Evolutionary conservation across 2,329 filamentous ascomycete species (phyloP).

Genomic region (Cordyceps javanica): DNA sequence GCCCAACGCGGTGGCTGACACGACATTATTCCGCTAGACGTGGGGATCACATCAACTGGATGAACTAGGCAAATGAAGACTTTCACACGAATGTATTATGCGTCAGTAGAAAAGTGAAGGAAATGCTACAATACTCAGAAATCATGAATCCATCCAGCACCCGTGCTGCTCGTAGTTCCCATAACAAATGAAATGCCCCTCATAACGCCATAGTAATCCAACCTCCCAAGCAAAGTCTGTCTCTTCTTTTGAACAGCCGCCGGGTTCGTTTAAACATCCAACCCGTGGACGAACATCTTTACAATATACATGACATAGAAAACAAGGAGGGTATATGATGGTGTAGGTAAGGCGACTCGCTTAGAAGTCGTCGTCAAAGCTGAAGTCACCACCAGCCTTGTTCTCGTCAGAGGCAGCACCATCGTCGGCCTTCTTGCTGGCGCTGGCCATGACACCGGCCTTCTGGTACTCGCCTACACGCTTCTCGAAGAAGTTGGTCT

Average conservation of each 20-base stretch:
- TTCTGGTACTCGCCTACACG: slow-evolving; percentile 99
- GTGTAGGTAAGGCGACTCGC: slow-evolving; percentile 20
- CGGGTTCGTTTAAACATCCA: slow-evolving; percentile 7
- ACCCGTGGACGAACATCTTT: slow-evolving; percentile 10
- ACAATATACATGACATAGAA: slow-evolving; percentile 14
- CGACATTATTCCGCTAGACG: no score
- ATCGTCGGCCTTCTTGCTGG: slow-evolving; percentile 62
- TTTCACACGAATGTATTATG: slow-evolving; percentile 6
- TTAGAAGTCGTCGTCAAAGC: slow-evolving; percentile 96
- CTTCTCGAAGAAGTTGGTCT: slow-evolving; percentile 99
- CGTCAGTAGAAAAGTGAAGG: not conserved
- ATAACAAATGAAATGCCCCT: slow-evolving; percentile 5
- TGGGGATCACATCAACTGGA: no score
- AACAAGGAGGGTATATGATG: slow-evolving; percentile 14
- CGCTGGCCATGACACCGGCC: slow-evolving; percentile 94
- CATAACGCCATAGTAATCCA: slow-evolving; percentile 9
- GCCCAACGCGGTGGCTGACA: no score
- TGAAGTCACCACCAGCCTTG: slow-evolving; percentile 71
- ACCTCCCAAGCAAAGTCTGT: slow-evolving; percentile 2
- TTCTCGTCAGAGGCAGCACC: slow-evolving; percentile 39
- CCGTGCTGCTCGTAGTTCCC: not conserved
- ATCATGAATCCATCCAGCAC: slow-evolving; percentile 10
- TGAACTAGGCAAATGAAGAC: not conserved
- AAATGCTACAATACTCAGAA: slow-evolving; percentile 16
- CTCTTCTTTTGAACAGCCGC: slow-evolving; percentile 4